Evolutionary conservation across 345 rosid species (phyloP).

Genomic region (Syzygium grande): DNA sequence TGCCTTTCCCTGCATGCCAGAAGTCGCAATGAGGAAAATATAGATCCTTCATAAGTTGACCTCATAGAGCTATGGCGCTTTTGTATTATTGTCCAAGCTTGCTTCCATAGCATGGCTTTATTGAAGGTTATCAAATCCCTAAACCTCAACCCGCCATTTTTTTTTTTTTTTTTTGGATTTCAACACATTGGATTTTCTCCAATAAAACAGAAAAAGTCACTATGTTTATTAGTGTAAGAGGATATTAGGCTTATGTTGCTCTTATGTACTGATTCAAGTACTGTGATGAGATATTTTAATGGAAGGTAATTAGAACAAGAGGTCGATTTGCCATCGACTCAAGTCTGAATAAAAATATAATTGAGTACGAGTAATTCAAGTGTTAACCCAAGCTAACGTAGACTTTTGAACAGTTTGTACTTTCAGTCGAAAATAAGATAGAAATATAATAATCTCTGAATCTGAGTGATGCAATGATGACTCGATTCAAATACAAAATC

Average conservation of each 20-base stretch:
- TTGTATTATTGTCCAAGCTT: neutral
- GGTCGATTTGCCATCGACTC: neutral
- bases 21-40: neutral
- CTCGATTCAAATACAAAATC: neutral
- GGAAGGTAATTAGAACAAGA: too few relatives aligned
- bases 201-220: neutral
- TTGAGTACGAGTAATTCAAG: neutral
- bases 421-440: neutral
- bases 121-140: neutral
- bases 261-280: neutral
- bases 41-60: neutral
- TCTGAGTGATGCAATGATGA: neutral
- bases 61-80: neutral
- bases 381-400: neutral
- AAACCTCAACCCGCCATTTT: neutral
- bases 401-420: neutral
- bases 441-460: neutral
- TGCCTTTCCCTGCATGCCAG: neutral
- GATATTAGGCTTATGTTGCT: neutral
- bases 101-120: neutral
- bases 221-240: neutral
- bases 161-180: too few relatives aligned
- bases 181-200: neutral
- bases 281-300: neutral
- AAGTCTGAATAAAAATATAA: neutral